Base-by-base conservation (phyloP, 805 yeast species). In the Sungouiella blattae region DNA sequence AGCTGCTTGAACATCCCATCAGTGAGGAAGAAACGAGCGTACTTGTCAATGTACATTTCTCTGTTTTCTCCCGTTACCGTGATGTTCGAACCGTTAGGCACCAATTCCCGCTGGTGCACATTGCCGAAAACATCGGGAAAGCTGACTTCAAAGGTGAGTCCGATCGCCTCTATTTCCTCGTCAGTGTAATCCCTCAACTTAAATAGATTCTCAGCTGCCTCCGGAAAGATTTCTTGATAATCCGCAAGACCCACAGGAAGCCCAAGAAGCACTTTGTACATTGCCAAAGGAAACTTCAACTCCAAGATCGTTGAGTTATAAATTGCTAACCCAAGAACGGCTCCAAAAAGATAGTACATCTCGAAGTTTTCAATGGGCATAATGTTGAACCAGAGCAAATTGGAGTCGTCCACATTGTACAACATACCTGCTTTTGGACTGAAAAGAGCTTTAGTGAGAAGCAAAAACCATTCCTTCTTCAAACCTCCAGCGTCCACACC, bases 401-500 rank as follows among this genome's bases (percentile, higher is more conserved):
- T 69, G 7, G 94, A 83, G 41, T 80, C 87, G 14, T 80, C 84
- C 28, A 79, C 75, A 45, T 77, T 75, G 6, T 62, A 53, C 41
- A 93, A 80, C 57, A 88, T 68, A 0, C 87, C 87, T 21, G 78
- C 75, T 30, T 67, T 64, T 2, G 88, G 83, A 49, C 73, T 75
- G 53, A 89, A 84, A 2, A 91, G 57, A 17, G 82, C 81, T 39
- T 75, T 75, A 1, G 85, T 79, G 26, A 93, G 63, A 26, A 89
- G 60, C 31, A 78, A 66, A 57, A 93, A 89, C 98, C 98, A 91
- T 52, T 91, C 98, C 52, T 88, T 89, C 49, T 83, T 78, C 39
- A 91, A 69, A 0, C 98, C 98, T 2, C 98, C 98, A 1, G 88
- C 97, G 63, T 91, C 98, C 15, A 91, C 75, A 0, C 98, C 98